A percentile compares a stretch with the other conserved stretches of the same genome.
Conservation (phyloP, 345 rosid species). For the Psidium guajava region DNA sequence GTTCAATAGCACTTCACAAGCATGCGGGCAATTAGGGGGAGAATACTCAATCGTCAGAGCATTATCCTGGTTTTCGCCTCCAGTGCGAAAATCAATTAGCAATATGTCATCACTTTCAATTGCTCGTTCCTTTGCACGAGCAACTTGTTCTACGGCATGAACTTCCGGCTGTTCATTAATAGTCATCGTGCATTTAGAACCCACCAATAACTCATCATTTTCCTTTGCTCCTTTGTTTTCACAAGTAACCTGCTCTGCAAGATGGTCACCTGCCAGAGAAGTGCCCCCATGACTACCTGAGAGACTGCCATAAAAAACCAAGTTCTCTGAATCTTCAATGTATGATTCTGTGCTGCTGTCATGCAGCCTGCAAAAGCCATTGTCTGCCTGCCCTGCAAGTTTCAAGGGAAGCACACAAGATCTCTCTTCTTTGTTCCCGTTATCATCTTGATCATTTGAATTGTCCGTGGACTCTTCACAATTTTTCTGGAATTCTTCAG, state of each 20-base stretch:
- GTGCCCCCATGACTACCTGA: constrained; percentile 7
- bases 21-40: neutral
- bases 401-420: constrained; percentile 2
- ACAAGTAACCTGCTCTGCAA: neutral
- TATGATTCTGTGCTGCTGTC: constrained; percentile 1
- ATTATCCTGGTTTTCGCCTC: neutral
- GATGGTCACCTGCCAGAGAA: neutral
- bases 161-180: constrained; percentile 11
- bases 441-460: constrained; percentile 6
- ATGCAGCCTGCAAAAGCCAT: constrained; percentile 5
- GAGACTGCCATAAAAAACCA: constrained; percentile 7
- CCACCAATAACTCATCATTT: constrained; percentile 8
- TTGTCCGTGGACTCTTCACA: constrained; percentile 2
- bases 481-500: constrained; percentile 7
- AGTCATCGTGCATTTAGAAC: constrained; percentile 10
- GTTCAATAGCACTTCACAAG: neutral
- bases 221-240: neutral
- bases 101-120: constrained; percentile 2
- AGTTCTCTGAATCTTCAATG: constrained; percentile 8
- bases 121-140: constrained; percentile 6
- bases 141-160: constrained; percentile 7
- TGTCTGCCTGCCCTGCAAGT: constrained; percentile 9
- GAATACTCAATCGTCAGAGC: neutral
- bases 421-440: constrained; percentile 10
- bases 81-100: constrained; percentile 6